These are phyloP conservation scores for Salvia splendens DNA, from an alignment of 257 asterid genomes.

Conservation along the genomic window DNA sequence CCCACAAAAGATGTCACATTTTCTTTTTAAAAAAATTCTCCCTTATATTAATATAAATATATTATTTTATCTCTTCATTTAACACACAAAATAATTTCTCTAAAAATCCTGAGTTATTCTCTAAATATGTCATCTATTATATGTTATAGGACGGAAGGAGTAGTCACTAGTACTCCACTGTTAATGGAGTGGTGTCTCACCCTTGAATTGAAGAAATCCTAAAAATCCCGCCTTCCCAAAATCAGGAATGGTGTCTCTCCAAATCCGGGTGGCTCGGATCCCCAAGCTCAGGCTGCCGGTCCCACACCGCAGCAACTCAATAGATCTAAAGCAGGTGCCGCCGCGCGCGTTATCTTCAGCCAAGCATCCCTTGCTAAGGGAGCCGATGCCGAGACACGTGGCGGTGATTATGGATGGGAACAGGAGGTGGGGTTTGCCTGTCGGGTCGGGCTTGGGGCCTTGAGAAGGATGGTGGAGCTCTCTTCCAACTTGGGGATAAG, in stretches of 20 bases:
- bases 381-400: conserved; percentile 44
- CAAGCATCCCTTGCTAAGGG: conserved; percentile 27
- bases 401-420: conserved; percentile 63
- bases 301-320: neutral
- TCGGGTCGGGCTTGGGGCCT: conserved; percentile 39
- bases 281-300: conserved; percentile 10
- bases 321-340: conserved; percentile 19
- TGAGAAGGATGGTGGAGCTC: conserved; percentile 45
- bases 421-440: conserved; percentile 64
- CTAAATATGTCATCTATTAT: too few species aligned
- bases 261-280: conserved; percentile 31
- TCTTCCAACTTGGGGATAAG: conserved; percentile 52
- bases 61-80: too few species aligned
- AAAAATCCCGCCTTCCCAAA: neutral
- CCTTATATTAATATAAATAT: too few species aligned
- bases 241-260: conserved; percentile 24
- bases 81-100: too few species aligned
- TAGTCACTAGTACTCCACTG: too few species aligned
- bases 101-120: too few species aligned
- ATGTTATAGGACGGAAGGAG: too few species aligned
- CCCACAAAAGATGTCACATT: too few species aligned
- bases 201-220: conserved; percentile 27
- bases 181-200: neutral
- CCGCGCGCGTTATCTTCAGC: conserved; percentile 19
- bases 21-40: too few species aligned